Evolutionary conservation across 768 basidiomycete genomes (phyloP).

Genomic region (Sutorius australiensis): DNA sequence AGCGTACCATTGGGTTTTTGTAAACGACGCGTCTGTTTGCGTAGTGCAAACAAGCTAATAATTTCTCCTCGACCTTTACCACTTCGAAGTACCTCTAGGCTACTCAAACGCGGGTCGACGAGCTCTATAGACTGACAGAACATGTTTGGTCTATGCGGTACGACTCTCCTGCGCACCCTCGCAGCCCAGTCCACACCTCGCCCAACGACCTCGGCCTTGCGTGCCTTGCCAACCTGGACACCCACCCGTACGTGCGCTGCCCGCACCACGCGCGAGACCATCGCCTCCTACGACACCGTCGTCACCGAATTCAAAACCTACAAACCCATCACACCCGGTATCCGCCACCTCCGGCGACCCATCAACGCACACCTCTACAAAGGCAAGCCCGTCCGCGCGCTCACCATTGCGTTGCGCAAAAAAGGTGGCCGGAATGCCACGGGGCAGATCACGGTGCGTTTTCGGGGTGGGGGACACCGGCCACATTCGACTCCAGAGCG

Average conservation of each 20-base stretch:
- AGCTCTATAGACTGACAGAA: neutral
- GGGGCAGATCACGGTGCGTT: slow-evolving; percentile 84
- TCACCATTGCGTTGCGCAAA: slow-evolving; percentile 79
- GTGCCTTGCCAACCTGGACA: slow-evolving; percentile 5
- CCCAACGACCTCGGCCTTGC: slow-evolving; percentile 6
- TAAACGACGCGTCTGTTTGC: slow-evolving; percentile 33
- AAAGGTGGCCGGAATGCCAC: slow-evolving; percentile 82
- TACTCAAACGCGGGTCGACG: neutral
- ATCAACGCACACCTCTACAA: slow-evolving; percentile 78
- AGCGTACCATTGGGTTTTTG: slow-evolving; percentile 27
- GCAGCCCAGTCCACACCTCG: slow-evolving; percentile 2
- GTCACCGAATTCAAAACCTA: slow-evolving; percentile 76
- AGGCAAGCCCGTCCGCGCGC: slow-evolving; percentile 77
- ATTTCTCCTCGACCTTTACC: slow-evolving; percentile 3
- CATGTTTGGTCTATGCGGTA: slow-evolving; percentile 13
- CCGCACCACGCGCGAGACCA: slow-evolving; percentile 28
- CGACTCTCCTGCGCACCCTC: slow-evolving; percentile 13
- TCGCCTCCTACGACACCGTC: slow-evolving; percentile 37
- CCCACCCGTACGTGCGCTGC: slow-evolving; percentile 35
- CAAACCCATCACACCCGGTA: slow-evolving; percentile 81
- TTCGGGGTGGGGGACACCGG: slow-evolving; percentile 89
- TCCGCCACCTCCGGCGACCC: slow-evolving; percentile 84
- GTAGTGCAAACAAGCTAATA: slow-evolving; percentile 25
- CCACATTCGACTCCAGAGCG: slow-evolving; percentile 84
- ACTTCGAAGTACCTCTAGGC: neutral